phyloP scores from a whole-genome alignment of 2,329 filamentous ascomycete species.

The Beauveria bassiana region DNA sequence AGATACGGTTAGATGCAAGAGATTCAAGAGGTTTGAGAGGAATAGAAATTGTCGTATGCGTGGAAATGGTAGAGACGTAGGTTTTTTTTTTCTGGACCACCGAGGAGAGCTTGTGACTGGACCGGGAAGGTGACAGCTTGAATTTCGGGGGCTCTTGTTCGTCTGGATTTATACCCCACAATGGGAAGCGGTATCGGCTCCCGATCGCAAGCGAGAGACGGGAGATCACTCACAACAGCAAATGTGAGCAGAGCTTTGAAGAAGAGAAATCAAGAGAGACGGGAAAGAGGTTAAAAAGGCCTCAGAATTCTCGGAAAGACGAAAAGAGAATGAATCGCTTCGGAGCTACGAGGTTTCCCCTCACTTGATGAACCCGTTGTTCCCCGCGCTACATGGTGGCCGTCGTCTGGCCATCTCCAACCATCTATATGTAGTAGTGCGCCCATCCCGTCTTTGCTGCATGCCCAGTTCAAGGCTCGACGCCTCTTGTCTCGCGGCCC shows the following conservation, averaged over 20 bases:
- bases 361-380: constrained; percentile 4
- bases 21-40: background rate
- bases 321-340: background rate
- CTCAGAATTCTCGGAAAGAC: background rate
- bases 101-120: constrained; percentile 8
- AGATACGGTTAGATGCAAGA: background rate
- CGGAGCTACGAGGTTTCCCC: background rate
- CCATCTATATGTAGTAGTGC: background rate
- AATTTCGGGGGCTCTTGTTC: background rate
- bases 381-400: constrained; percentile 2
- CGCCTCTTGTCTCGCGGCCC: constrained; percentile 5
- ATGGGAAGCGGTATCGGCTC: constrained; percentile 8
- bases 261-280: background rate
- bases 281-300: background rate
- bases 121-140: background rate
- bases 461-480: background rate
- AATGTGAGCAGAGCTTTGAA: background rate
- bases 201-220: background rate
- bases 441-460: background rate
- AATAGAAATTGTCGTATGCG: background rate
- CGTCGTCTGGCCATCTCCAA: background rate
- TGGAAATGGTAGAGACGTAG: background rate
- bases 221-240: background rate
- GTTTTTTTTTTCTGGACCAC: background rate
- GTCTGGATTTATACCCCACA: constrained; percentile 5